These are phyloP conservation scores for Alternaria triticimaculans DNA, from an alignment of 2,329 filamentous ascomycete species.

Conservation along the genomic window DNA sequence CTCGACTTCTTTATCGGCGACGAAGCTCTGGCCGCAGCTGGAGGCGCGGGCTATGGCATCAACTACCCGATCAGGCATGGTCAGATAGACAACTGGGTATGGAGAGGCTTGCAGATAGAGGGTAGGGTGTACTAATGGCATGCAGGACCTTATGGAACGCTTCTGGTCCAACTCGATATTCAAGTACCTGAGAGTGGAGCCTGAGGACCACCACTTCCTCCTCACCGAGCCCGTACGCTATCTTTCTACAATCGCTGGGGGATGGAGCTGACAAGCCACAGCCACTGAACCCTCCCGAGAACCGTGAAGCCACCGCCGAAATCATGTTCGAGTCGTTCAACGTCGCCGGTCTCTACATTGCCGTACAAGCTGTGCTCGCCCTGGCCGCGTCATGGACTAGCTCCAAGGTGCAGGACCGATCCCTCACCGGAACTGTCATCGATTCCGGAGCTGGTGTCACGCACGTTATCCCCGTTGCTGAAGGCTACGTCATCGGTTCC, in stretches of 20 bases:
- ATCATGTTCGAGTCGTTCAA: constrained; percentile 99
- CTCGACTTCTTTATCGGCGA: constrained; percentile 99
- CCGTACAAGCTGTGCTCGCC: constrained; percentile 95
- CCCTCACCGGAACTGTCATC: constrained; percentile 95
- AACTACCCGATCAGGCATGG: constrained; percentile 98
- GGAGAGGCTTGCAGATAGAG: constrained; percentile 26
- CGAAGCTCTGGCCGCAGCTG: constrained; percentile 84
- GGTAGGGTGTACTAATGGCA: constrained; percentile 17
- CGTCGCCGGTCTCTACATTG: constrained; percentile 97
- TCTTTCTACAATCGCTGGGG: neutral
- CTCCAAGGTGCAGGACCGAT: constrained; percentile 95
- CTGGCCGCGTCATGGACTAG: constrained; percentile 98
- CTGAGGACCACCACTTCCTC: constrained; percentile 98
- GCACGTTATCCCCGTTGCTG: constrained; percentile 97
- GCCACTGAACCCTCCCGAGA: constrained; percentile 97
- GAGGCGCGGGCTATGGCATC: constrained; percentile 90
- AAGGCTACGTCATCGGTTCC: constrained; percentile 98
- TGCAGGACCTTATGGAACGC: constrained; percentile 95
- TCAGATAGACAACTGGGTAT: constrained; percentile 98
- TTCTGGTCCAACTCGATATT: constrained; percentile 99
- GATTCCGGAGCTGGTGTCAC: constrained; percentile 99
- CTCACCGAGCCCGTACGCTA: constrained; percentile 87
- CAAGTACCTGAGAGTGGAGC: constrained; percentile 97
- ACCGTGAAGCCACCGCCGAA: constrained; percentile 97
- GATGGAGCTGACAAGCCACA: constrained; percentile 49